These are phyloP conservation scores for Alternaria panax DNA, from an alignment of 2,329 filamentous ascomycete species.

Conservation along the genomic window DNA sequence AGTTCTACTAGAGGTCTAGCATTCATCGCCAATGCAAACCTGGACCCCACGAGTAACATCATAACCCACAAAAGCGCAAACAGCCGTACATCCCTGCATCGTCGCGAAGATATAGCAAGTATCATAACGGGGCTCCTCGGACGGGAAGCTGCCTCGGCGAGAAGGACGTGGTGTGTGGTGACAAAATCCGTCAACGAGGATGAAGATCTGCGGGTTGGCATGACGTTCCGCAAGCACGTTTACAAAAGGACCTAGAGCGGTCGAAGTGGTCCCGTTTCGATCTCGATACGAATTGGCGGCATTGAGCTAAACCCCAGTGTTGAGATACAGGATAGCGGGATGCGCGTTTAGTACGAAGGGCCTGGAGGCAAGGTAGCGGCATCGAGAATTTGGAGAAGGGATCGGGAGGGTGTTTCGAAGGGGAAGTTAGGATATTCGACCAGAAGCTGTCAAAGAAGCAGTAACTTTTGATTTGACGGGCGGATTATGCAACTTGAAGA, in stretches of 20 bases:
- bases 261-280: neutral
- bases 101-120: neutral
- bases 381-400: constrained; percentile 8
- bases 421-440: neutral
- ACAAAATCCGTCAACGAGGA: constrained; percentile 3
- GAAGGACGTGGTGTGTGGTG: constrained; percentile 10
- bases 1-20: neutral
- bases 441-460: neutral
- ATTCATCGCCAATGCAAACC: constrained; percentile 4
- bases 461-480: neutral
- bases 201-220: constrained; percentile 27
- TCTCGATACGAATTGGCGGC: neutral
- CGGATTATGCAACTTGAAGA: constrained; percentile 2
- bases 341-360: neutral
- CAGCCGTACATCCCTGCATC: neutral
- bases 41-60: constrained; percentile 4
- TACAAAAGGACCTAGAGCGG: constrained; percentile 6
- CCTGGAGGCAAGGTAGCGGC: constrained; percentile 13
- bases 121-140: neutral
- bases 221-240: constrained; percentile 12
- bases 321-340: neutral
- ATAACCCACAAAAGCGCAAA: constrained; percentile 7
- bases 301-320: neutral
- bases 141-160: neutral
- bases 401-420: constrained; percentile 2